A percentile compares a stretch with the other conserved stretches of the same genome.
phyloP scores from a whole-genome alignment of 2,329 filamentous ascomycete species.

The Purpureocillium lavendulum region DNA sequence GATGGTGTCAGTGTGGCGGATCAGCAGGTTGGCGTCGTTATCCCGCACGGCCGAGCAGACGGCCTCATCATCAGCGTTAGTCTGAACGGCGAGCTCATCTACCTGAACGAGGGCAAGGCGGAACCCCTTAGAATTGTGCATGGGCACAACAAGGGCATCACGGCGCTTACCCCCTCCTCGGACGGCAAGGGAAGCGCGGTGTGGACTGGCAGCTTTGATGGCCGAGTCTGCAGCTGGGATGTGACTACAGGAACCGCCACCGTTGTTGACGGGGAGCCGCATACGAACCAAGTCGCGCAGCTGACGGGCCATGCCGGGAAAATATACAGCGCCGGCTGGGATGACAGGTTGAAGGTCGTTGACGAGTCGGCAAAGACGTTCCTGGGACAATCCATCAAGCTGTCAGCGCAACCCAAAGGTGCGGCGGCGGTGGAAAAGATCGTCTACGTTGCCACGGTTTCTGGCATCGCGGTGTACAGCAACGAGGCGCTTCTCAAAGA shows the following conservation, averaged over 20 bases:
- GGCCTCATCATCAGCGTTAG: slow-evolving; percentile 86
- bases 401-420: slow-evolving; percentile 75
- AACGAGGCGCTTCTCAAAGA: slow-evolving; percentile 53
- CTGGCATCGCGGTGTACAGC: slow-evolving; percentile 44
- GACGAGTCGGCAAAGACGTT: slow-evolving; percentile 71
- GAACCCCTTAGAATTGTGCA: slow-evolving; percentile 66
- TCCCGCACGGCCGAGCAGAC: slow-evolving; percentile 74
- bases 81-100: slow-evolving; percentile 82
- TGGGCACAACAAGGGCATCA: slow-evolving; percentile 89
- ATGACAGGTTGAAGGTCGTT: slow-evolving; percentile 77
- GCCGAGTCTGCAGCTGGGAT: slow-evolving; percentile 80
- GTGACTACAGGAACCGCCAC: slow-evolving; percentile 58
- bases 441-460: slow-evolving; percentile 50
- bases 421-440: slow-evolving; percentile 46
- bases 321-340: slow-evolving; percentile 88
- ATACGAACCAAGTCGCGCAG: slow-evolving; percentile 78
- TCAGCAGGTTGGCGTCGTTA: slow-evolving; percentile 92
- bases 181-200: slow-evolving; percentile 55
- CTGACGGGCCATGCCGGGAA: slow-evolving; percentile 55
- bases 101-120: slow-evolving; percentile 64
- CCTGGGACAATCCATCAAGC: slow-evolving; percentile 56
- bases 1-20: slow-evolving; percentile 68
- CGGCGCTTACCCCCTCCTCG: slow-evolving; percentile 47
- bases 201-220: slow-evolving; percentile 89
- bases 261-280: slow-evolving; percentile 68